These are phyloP conservation scores for Osmanthus fragrans DNA, from an alignment of 257 asterid species.

Conservation along the genomic window DNA sequence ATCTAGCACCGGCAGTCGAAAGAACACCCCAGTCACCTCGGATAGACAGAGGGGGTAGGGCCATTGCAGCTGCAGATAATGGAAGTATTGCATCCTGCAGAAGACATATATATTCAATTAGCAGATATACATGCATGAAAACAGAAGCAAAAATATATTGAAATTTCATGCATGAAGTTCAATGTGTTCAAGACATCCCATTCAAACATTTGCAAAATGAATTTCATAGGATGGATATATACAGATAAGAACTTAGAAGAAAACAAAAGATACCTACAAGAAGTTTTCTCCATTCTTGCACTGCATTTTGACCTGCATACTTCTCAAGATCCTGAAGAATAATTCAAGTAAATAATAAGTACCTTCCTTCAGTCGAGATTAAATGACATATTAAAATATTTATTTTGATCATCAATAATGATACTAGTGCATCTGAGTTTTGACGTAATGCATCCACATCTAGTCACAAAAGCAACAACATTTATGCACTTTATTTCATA, in stretches of 20 bases:
- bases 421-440: not conserved
- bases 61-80: conserved; percentile 92
- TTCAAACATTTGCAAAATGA: not conserved
- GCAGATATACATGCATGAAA: conserved; percentile 1
- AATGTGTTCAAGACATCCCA: not conserved
- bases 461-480: not conserved
- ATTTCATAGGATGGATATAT: conserved; percentile 1
- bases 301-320: conserved; percentile 81
- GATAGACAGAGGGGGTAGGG: conserved; percentile 89
- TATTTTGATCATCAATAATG: not conserved
- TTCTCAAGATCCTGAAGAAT: conserved; percentile 77
- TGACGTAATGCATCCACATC: not conserved
- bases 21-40: conserved; percentile 92
- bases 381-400: conserved; percentile 8
- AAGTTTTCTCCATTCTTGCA: conserved; percentile 90
- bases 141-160: not conserved
- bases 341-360: conserved; percentile 6
- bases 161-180: not conserved
- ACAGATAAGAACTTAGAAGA: not conserved
- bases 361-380: not conserved
- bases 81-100: conserved; percentile 85
- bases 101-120: conserved; percentile 7
- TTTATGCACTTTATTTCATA: not conserved
- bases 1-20: conserved; percentile 88
- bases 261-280: conserved; percentile 58